These are phyloP conservation scores for Chlamydomonas incerta DNA, from an alignment of 139 green algal genomes.

Conservation along the genomic window DNA sequence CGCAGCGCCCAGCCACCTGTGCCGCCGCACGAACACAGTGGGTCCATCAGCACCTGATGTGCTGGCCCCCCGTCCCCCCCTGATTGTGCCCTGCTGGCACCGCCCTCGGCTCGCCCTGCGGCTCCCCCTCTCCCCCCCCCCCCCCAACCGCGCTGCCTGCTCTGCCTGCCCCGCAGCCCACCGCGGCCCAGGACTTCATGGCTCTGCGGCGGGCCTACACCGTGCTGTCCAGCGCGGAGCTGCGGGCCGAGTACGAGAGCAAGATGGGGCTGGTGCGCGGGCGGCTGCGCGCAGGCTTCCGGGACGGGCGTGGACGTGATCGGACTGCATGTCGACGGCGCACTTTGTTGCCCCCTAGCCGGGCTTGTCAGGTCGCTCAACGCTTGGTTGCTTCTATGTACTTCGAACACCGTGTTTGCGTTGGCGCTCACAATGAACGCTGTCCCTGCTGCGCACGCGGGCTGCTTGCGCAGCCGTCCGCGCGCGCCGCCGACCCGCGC, in stretches of 20 bases:
- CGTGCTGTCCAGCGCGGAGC: slow-evolving; percentile 7
- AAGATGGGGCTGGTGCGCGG: slow-evolving; percentile 26
- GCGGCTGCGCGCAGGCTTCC: no score
- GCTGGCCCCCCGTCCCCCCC: no score
- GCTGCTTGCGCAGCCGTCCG: neutral
- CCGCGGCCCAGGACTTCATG: slow-evolving; percentile 39
- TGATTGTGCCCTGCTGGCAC: no score
- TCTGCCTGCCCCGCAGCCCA: neutral
- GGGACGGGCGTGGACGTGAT: no score
- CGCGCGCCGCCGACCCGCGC: slow-evolving; percentile 20
- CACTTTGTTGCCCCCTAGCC: no score
- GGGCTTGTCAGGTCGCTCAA: no score
- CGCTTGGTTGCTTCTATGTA: neutral
- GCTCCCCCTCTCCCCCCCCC: neutral
- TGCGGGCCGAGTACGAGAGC: slow-evolving; percentile 39
- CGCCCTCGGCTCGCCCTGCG: no score
- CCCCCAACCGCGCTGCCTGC: neutral
- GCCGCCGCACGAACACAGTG: no score
- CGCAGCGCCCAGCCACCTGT: no score
- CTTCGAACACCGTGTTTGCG: no score
- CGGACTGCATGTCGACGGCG: no score
- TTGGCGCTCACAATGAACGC: neutral
- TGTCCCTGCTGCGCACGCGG: neutral
- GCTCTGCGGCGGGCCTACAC: slow-evolving; percentile 30
- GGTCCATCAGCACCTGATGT: no score